Conservation (phyloP, 2,329 filamentous ascomycete genomes). For the Penicillium crustosum region DNA sequence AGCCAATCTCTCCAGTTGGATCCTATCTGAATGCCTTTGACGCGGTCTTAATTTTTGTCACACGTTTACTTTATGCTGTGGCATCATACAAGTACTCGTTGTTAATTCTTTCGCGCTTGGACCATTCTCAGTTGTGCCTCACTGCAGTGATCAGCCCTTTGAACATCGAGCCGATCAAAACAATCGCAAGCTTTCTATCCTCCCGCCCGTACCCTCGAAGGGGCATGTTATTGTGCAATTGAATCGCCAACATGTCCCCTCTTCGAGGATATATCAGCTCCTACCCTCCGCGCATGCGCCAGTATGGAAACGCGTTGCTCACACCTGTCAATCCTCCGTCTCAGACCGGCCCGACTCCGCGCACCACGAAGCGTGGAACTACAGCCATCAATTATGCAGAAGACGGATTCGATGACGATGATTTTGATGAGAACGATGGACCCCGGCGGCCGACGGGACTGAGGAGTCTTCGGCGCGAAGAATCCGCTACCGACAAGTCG, state of each 20-base stretch:
- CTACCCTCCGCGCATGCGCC: constrained; percentile 85
- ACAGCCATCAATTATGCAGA: constrained; percentile 98
- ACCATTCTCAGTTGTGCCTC: neutral
- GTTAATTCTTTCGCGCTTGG: neutral
- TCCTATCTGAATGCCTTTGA: constrained; percentile 5
- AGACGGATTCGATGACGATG: constrained; percentile 79
- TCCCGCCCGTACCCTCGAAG: constrained; percentile 23
- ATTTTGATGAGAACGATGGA: constrained; percentile 65
- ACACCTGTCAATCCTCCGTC: constrained; percentile 76
- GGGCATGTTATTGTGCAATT: constrained; percentile 39
- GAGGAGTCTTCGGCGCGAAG: constrained; percentile 77
- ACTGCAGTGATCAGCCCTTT: constrained; percentile 19
- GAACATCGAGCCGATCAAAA: constrained; percentile 20
- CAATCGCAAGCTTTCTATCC: constrained; percentile 23
- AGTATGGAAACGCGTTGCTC: constrained; percentile 88
- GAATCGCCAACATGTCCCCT: constrained; percentile 50
- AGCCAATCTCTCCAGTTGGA: constrained; percentile 4
- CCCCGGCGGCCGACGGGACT: constrained; percentile 73
- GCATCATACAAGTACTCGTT: neutral
- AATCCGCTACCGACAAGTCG: constrained; percentile 62
- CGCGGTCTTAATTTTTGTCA: neutral
- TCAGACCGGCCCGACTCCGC: constrained; percentile 64
- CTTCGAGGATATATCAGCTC: constrained; percentile 88
- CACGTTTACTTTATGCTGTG: neutral
- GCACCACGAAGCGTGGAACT: constrained; percentile 96